Conservation (phyloP, 257 asterid species). For the Marsdenia floribunda region DNA sequence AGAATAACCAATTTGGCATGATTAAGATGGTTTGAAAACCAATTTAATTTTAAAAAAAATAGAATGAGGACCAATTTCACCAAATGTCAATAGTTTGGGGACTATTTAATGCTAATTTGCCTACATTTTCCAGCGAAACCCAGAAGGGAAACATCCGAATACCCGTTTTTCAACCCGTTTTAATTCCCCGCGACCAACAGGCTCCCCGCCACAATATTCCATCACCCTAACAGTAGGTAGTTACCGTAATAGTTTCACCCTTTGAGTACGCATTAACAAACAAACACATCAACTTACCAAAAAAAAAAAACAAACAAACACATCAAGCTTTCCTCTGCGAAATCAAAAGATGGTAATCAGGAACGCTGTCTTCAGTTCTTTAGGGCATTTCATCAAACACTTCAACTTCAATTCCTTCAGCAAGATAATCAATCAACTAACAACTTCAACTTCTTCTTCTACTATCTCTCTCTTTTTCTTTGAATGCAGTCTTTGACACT, state of each 20-base stretch:
- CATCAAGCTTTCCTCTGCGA: neutral
- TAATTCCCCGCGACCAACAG: too few relatives aligned
- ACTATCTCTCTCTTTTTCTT: neutral
- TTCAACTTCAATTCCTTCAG: conserved; percentile 10
- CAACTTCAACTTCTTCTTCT: neutral
- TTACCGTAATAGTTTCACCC: neutral
- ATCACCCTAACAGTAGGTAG: neutral
- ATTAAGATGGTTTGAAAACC: too few relatives aligned
- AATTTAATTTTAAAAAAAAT: too few relatives aligned
- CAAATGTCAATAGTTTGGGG: too few relatives aligned
- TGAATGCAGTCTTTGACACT: conserved; percentile 78
- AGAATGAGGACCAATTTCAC: too few relatives aligned
- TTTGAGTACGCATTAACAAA: neutral
- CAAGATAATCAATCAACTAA: neutral
- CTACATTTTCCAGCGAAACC: neutral
- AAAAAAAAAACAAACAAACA: neutral
- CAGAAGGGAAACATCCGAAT: neutral
- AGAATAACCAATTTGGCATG: too few relatives aligned
- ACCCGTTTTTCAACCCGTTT: neutral
- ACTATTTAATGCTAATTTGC: too few relatives aligned
- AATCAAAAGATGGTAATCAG: conserved; percentile 3
- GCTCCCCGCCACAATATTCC: neutral
- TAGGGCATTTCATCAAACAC: conserved; percentile 42
- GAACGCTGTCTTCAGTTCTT: neutral
- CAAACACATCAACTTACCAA: neutral